Evolutionary conservation across 2,329 filamentous ascomycete species (phyloP).

Genomic region (Didymella pomorum): DNA sequence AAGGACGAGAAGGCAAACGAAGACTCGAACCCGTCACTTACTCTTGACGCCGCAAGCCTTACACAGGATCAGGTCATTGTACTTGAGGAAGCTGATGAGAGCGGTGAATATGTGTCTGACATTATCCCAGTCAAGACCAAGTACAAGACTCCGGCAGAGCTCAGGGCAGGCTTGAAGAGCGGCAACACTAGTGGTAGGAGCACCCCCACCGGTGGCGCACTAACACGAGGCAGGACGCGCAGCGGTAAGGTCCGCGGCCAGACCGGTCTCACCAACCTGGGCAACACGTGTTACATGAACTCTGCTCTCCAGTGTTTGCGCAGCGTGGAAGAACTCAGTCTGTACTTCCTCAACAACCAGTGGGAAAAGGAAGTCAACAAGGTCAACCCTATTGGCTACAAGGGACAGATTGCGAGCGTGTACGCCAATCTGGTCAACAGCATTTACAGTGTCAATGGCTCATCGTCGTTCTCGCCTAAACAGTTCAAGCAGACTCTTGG

Average conservation of each 20-base stretch:
- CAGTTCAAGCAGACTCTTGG: constrained; percentile 86
- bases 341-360: constrained; percentile 77
- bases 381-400: constrained; percentile 83
- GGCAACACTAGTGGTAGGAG: constrained; percentile 67
- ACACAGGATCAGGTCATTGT: constrained; percentile 78
- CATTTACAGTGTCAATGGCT: constrained; percentile 75
- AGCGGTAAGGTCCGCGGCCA: constrained; percentile 76
- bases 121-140: constrained; percentile 55
- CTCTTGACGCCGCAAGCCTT: constrained; percentile 71
- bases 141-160: constrained; percentile 49
- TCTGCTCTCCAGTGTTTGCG: constrained; percentile 94
- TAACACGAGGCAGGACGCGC: constrained; percentile 76
- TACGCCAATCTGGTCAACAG: constrained; percentile 79
- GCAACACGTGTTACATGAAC: constrained; percentile 99
- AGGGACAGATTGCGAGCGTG: constrained; percentile 83
- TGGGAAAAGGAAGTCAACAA: constrained; percentile 84
- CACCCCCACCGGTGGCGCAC: constrained; percentile 69
- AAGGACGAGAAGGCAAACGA: constrained; percentile 75
- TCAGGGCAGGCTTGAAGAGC: constrained; percentile 36
- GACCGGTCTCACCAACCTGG: constrained; percentile 86
- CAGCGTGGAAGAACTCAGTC: constrained; percentile 89
- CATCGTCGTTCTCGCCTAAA: constrained; percentile 76
- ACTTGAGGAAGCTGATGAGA: constrained; percentile 75
- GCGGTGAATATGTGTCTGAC: constrained; percentile 64
- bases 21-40: constrained; percentile 79